Conservation (phyloP, 108 stramenopile species). For the Skeletonema potamos region DNA sequence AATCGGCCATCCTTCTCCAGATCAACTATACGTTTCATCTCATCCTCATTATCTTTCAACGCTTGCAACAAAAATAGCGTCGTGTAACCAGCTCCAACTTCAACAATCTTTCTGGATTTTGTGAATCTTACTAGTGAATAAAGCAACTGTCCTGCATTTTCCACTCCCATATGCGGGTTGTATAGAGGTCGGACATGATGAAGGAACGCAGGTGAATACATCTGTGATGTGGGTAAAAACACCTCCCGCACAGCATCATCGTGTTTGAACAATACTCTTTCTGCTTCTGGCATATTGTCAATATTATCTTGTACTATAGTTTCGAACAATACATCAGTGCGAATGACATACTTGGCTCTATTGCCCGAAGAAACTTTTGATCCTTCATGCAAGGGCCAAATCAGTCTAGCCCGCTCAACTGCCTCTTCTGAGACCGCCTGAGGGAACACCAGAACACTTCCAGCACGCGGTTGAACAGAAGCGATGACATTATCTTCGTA, state of each 20-base stretch:
- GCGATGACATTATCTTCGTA: constrained; percentile 45
- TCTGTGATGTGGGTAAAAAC: constrained; percentile 53
- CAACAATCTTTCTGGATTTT: constrained; percentile 63
- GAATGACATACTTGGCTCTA: constrained; percentile 85
- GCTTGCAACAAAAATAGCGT: constrained; percentile 79
- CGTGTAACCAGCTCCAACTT: constrained; percentile 89
- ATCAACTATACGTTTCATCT: constrained; percentile 57
- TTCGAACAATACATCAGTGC: constrained; percentile 79
- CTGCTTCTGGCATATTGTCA: constrained; percentile 15
- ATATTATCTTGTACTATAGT: constrained; percentile 35
- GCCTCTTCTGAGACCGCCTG: constrained; percentile 80
- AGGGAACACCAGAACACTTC: constrained; percentile 76
- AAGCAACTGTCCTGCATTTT: constrained; percentile 73
- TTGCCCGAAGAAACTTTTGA: constrained; percentile 57
- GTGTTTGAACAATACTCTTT: constrained; percentile 47
- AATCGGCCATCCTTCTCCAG: constrained; percentile 52
- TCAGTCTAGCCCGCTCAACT: constrained; percentile 67
- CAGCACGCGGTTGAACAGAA: constrained; percentile 66
- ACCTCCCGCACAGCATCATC: constrained; percentile 62
- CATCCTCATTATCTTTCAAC: constrained; percentile 78
- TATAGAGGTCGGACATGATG: constrained; percentile 59
- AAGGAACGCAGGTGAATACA: constrained; percentile 54
- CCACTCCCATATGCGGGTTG: constrained; percentile 88
- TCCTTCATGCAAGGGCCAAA: constrained; percentile 85
- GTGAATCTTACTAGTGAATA: constrained; percentile 75